Evolutionary conservation across 306 rosid genomes (phyloP).

Genomic region (Geum urbanum): DNA sequence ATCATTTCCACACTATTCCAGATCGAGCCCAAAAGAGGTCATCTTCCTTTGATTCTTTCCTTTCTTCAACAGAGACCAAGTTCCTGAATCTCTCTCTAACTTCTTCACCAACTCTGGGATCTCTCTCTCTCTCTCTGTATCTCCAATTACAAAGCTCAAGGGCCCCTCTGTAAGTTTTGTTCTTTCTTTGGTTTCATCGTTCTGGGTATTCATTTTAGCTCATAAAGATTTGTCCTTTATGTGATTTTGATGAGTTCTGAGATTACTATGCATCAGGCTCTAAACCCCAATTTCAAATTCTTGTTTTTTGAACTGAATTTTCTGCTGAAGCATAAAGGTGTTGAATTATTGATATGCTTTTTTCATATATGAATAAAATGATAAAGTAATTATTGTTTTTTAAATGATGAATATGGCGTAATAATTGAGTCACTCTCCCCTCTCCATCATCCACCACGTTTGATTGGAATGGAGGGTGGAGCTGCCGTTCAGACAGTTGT

Average conservation of each 20-base stretch:
- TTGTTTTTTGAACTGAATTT: slow-evolving; percentile 5
- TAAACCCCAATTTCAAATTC: neutral
- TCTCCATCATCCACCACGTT: slow-evolving; percentile 7
- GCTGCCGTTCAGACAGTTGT: slow-evolving; percentile 33
- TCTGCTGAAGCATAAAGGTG: neutral
- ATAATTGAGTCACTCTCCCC: neutral
- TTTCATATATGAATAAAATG: neutral
- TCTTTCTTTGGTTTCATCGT: neutral
- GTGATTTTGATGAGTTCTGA: slow-evolving; percentile 2
- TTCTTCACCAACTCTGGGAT: slow-evolving; percentile 4
- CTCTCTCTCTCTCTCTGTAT: slow-evolving; percentile 1
- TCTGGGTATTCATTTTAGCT: slow-evolving; percentile 11
- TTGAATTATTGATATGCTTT: neutral
- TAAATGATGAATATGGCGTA: neutral
- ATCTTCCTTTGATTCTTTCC: slow-evolving; percentile 3
- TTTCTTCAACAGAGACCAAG: neutral
- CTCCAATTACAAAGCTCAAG: slow-evolving; percentile 9
- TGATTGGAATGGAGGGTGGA: slow-evolving; percentile 30
- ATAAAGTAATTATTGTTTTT: slow-evolving; percentile 10
- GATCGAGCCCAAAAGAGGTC: neutral
- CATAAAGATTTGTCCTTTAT: slow-evolving; percentile 7
- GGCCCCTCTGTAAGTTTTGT: slow-evolving; percentile 3
- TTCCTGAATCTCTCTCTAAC: neutral
- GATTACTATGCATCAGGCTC: neutral
- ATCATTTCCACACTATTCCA: neutral